Percentiles rank a stretch among this genome's conserved stretches.
Conservation (phyloP, 1,284 basidiomycete species). For the Chondrostereum purpureum region DNA sequence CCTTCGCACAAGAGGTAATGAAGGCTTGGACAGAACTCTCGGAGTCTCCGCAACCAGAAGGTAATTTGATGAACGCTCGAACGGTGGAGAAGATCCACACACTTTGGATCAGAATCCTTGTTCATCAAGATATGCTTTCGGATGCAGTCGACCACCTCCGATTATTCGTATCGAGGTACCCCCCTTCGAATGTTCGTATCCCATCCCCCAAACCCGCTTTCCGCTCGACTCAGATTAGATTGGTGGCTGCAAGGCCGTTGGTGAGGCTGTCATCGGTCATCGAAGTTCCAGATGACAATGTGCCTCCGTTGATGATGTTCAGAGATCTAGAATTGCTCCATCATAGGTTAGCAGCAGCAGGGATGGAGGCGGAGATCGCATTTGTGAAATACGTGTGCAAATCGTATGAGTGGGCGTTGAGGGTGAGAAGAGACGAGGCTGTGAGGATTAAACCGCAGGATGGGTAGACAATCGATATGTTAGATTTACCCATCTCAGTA, state of each 20-base stretch:
- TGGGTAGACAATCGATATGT: too few relatives aligned
- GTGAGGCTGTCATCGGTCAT: slow-evolving; percentile 51
- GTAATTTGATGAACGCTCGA: slow-evolving; percentile 33
- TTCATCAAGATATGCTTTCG: slow-evolving; percentile 51
- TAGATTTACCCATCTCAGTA: too few relatives aligned
- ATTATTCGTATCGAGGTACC: slow-evolving; percentile 53
- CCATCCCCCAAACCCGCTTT: slow-evolving; percentile 33
- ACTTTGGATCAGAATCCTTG: slow-evolving; percentile 51
- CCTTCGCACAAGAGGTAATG: slow-evolving; percentile 57
- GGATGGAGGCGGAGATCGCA: slow-evolving; percentile 35
- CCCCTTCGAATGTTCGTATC: slow-evolving; percentile 38
- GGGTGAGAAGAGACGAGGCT: slow-evolving; percentile 44
- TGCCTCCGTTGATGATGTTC: slow-evolving; percentile 65
- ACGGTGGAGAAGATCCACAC: slow-evolving; percentile 59
- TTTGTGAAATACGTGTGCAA: slow-evolving; percentile 64
- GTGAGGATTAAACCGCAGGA: slow-evolving; percentile 24
- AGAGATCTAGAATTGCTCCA: slow-evolving; percentile 62
- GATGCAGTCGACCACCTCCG: slow-evolving; percentile 47
- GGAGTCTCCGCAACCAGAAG: slow-evolving; percentile 21
- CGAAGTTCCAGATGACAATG: slow-evolving; percentile 58
- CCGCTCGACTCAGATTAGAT: slow-evolving; percentile 47
- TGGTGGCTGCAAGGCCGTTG: slow-evolving; percentile 48
- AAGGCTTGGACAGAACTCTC: slow-evolving; percentile 45
- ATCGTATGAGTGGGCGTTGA: slow-evolving; percentile 61
- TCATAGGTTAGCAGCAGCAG: slow-evolving; percentile 36